Evolutionary conservation across 108 stramenopile genomes (phyloP).

Genomic region (Fragilaria radians): DNA sequence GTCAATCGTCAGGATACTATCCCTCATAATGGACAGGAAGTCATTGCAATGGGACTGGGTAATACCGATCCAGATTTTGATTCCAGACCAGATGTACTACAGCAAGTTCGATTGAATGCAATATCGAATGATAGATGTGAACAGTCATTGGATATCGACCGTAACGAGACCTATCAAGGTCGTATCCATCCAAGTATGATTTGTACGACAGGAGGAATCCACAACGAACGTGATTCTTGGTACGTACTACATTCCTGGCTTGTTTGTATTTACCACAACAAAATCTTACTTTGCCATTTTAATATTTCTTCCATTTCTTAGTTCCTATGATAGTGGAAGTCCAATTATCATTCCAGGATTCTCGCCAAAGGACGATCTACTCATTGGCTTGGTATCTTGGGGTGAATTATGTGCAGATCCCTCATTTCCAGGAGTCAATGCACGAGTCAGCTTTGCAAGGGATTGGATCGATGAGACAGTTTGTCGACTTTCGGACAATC

Average conservation of each 20-base stretch:
- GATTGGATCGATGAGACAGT: slow-evolving; percentile 11
- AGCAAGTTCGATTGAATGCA: slow-evolving; percentile 1
- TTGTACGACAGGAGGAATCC: slow-evolving; percentile 2
- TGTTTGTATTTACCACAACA: no score
- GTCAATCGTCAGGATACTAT: slow-evolving; percentile 1
- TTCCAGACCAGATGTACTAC: slow-evolving; percentile 4
- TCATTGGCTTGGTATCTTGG: slow-evolving; percentile 6
- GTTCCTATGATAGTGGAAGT: slow-evolving; percentile 14
- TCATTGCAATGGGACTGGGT: slow-evolving; percentile 8
- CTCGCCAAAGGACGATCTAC: slow-evolving; percentile 1
- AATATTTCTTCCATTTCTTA: neutral
- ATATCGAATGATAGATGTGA: slow-evolving; percentile 3
- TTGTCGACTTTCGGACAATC: slow-evolving; percentile 8
- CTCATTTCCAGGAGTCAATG: slow-evolving; percentile 11
- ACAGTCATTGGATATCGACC: neutral
- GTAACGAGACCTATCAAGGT: slow-evolving; percentile 4
- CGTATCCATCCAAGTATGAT: slow-evolving; percentile 1
- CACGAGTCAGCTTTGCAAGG: slow-evolving; percentile 4
- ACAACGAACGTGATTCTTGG: neutral
- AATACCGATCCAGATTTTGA: slow-evolving; percentile 1
- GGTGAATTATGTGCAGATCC: slow-evolving; percentile 6
- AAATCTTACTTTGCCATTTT: no score
- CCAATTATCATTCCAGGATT: slow-evolving; percentile 6
- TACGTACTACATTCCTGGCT: neutral
- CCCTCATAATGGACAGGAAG: neutral